Conservation (phyloP, 2,329 filamentous ascomycete genomes). For the Cercospora nicotianae region DNA sequence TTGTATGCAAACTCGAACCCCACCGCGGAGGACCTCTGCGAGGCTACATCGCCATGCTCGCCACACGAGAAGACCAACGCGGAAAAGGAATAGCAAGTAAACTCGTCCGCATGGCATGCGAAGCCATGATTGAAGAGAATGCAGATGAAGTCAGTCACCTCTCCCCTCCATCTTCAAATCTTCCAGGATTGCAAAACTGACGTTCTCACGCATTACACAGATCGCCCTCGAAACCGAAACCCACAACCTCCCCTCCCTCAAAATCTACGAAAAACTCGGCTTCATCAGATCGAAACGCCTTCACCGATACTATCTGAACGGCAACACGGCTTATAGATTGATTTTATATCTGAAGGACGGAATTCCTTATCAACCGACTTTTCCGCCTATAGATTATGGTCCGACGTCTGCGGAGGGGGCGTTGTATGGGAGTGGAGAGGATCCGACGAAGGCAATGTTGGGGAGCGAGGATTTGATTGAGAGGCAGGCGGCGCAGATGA, state of each 20-base stretch:
- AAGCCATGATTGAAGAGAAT: conserved; percentile 78
- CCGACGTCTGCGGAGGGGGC: conserved; percentile 30
- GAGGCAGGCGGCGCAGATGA: conserved; percentile 33
- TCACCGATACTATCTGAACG: conserved; percentile 94
- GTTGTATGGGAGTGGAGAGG: conserved; percentile 30
- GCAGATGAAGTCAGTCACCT: conserved; percentile 69
- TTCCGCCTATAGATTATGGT: conserved; percentile 29
- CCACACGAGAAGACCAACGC: conserved; percentile 76
- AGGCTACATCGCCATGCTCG: conserved; percentile 98
- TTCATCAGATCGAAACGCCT: conserved; percentile 90
- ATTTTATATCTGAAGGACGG: conserved; percentile 74
- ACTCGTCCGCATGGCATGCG: conserved; percentile 85
- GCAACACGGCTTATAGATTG: conserved; percentile 88
- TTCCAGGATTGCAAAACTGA: background rate
- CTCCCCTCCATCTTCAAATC: too few species aligned
- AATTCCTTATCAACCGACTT: conserved; percentile 45
- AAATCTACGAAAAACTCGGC: conserved; percentile 87
- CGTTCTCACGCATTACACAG: conserved; percentile 38
- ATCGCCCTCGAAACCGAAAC: conserved; percentile 96
- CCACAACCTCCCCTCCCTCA: conserved; percentile 84
- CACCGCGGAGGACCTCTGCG: conserved; percentile 83
- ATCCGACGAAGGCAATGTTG: background rate
- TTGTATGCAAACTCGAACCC: conserved; percentile 90
- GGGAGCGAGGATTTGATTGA: conserved; percentile 32
- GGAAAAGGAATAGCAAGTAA: conserved; percentile 82